Percentiles rank a stretch among this genome's conserved stretches.
Conservation (phyloP, 768 basidiomycete species). For the Xerocomellus amylosporus region DNA sequence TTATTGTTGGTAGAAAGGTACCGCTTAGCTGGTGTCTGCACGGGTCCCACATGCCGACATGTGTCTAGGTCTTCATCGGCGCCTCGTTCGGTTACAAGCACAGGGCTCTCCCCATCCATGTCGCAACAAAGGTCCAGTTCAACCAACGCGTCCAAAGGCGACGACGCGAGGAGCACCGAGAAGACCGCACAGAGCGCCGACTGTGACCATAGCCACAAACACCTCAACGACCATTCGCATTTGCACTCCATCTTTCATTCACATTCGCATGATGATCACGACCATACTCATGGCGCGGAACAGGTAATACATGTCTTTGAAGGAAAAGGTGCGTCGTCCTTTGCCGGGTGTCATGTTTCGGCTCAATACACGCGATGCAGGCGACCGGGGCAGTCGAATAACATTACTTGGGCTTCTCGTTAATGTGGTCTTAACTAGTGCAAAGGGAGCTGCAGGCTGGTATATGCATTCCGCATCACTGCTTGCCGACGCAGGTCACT, state of each 20-base stretch:
- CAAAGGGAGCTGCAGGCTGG: constrained; percentile 88
- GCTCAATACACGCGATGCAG: constrained; percentile 35
- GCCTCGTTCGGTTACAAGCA: neutral
- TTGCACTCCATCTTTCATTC: constrained; percentile 66
- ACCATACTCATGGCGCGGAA: constrained; percentile 59
- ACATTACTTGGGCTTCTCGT: constrained; percentile 81
- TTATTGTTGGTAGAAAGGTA: constrained; percentile 14
- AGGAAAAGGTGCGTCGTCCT: constrained; percentile 52
- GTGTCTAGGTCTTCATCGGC: constrained; percentile 13
- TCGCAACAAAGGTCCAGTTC: constrained; percentile 19
- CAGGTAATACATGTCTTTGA: constrained; percentile 65
- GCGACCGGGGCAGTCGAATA: constrained; percentile 78
- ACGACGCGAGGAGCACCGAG: constrained; percentile 29
- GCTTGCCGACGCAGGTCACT: constrained; percentile 93
- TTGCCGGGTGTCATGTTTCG: neutral
- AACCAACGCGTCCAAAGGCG: constrained; percentile 13
- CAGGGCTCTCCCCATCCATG: constrained; percentile 17
- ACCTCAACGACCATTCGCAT: constrained; percentile 45
- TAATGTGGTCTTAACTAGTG: constrained; percentile 76
- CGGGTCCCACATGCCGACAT: constrained; percentile 8
- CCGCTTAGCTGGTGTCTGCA: neutral
- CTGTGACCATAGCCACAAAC: constrained; percentile 39
- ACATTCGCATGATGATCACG: constrained; percentile 60
- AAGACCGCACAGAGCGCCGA: neutral
- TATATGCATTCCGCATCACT: constrained; percentile 87